Conservation (phyloP, 1,284 basidiomycete species). For the Melampsora medusae region DNA sequence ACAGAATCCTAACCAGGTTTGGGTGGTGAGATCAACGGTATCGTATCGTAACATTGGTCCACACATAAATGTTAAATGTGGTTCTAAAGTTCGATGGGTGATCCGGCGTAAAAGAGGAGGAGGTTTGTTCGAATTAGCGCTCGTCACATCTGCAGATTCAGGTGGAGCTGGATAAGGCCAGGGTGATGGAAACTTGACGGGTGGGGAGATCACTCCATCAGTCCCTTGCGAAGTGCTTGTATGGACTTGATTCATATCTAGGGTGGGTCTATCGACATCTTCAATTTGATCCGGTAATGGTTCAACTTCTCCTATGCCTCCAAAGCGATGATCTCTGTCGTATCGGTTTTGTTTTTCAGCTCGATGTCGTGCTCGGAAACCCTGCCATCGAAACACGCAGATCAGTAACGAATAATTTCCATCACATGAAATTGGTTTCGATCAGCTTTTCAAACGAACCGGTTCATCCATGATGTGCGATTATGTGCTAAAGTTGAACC, state of each 20-base stretch:
- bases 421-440: not conserved
- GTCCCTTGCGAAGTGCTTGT: not conserved
- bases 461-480: conserved; percentile 18
- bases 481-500: too few relatives aligned
- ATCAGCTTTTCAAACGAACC: not conserved
- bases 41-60: conserved; percentile 90
- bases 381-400: conserved; percentile 17
- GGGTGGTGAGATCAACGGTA: conserved; percentile 69
- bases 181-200: conserved; percentile 12
- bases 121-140: not conserved
- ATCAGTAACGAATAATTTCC: not conserved
- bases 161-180: not conserved
- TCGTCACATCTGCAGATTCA: not conserved
- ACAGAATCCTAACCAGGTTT: conserved; percentile 69
- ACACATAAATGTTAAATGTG: conserved; percentile 52
- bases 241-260: not conserved
- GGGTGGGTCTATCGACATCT: not conserved
- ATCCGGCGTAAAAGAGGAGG: not conserved
- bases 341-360: conserved; percentile 30
- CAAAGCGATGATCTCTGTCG: conserved; percentile 13
- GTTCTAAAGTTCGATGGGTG: conserved; percentile 26
- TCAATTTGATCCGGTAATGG: conserved; percentile 27
- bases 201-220: not conserved
- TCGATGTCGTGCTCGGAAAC: conserved; percentile 40
- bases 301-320: conserved; percentile 19